A percentile compares a stretch with the other conserved stretches of the same genome.
phyloP scores from a whole-genome alignment of 1,284 basidiomycete species.

The Ceratobasidium sp. region DNA sequence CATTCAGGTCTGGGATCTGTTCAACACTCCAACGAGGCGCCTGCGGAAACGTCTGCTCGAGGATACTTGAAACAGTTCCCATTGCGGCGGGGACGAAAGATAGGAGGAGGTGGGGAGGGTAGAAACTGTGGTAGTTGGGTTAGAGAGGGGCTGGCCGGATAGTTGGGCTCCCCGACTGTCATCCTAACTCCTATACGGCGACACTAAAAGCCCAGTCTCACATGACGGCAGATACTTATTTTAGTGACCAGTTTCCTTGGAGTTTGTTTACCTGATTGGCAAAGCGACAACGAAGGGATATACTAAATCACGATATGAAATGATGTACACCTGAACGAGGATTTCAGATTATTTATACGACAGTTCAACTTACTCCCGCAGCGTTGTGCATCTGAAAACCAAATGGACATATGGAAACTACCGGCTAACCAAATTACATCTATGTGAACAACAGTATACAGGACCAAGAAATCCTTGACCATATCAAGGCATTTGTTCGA shows the following conservation, averaged over 20 bases:
- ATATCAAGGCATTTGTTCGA: conserved; percentile 53
- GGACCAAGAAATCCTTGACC: not conserved
- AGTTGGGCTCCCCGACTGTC: too few relatives aligned
- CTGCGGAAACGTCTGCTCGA: conserved; percentile 42
- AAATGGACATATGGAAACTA: not conserved
- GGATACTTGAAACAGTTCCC: conserved; percentile 26
- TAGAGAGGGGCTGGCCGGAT: not conserved
- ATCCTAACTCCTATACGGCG: too few relatives aligned
- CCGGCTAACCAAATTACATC: conserved; percentile 34
- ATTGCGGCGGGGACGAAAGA: not conserved
- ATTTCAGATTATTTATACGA: too few relatives aligned
- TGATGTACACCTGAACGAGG: too few relatives aligned
- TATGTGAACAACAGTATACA: conserved; percentile 29
- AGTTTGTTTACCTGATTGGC: too few relatives aligned
- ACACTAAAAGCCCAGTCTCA: too few relatives aligned
- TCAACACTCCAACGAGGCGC: conserved; percentile 36
- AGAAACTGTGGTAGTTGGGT: not conserved
- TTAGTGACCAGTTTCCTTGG: too few relatives aligned
- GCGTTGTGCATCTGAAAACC: too few relatives aligned
- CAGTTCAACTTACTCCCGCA: too few relatives aligned
- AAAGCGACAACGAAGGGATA: too few relatives aligned
- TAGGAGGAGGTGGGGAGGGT: not conserved
- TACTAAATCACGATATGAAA: too few relatives aligned
- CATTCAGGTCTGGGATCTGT: conserved; percentile 43
- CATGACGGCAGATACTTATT: too few relatives aligned